Percentiles rank a stretch among this genome's conserved stretches.
phyloP scores from a whole-genome alignment of 306 rosid genomes.

The Rosa rugosa region DNA sequence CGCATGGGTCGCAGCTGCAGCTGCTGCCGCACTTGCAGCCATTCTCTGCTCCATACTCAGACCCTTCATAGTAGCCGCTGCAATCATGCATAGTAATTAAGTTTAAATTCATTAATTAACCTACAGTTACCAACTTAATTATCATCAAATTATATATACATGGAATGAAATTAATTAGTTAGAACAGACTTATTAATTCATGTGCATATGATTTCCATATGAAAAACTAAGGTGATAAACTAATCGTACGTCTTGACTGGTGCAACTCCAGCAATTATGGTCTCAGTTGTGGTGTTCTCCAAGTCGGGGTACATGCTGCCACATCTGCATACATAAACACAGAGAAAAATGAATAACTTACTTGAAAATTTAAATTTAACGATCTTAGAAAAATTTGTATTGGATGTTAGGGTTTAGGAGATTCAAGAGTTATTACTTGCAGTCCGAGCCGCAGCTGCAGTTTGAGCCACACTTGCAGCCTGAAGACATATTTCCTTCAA shows the following conservation, averaged over 20 bases:
- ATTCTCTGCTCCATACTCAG: constrained; percentile 25
- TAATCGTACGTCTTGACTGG: constrained; percentile 23
- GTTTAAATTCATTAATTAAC: neutral
- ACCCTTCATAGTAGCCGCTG: constrained; percentile 16
- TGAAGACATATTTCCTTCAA: constrained; percentile 4
- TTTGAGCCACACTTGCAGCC: neutral
- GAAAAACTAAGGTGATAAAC: neutral
- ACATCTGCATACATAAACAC: neutral
- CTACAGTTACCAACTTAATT: neutral
- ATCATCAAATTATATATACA: neutral
- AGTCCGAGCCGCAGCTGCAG: constrained; percentile 5
- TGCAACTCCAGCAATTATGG: constrained; percentile 29
- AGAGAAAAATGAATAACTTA: neutral
- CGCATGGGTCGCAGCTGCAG: constrained; percentile 33
- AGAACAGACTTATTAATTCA: neutral
- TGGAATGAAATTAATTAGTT: neutral
- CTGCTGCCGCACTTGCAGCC: constrained; percentile 26
- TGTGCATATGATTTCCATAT: neutral
- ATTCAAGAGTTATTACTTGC: neutral
- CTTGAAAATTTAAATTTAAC: neutral
- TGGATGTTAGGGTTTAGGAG: neutral
- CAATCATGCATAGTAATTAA: neutral
- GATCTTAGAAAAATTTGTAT: neutral
- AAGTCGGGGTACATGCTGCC: constrained; percentile 23
- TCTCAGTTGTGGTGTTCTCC: constrained; percentile 25